Base-by-base conservation (phyloP, 805 yeast species). In the Ogataea saltuana region DNA sequence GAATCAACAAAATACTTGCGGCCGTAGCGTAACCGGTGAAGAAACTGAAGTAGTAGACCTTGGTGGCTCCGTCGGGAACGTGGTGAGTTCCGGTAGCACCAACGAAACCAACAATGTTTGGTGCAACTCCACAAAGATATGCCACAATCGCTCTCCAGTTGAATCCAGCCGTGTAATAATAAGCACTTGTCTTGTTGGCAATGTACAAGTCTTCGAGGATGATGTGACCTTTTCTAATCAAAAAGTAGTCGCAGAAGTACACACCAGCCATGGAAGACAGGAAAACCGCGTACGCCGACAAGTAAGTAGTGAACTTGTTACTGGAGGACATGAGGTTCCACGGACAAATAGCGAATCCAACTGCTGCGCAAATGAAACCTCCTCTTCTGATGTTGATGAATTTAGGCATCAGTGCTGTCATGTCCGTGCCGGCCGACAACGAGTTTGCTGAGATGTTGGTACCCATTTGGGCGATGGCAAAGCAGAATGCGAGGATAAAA, bases 131-230 rank as follows among this genome's bases (percentile, higher is more conserved):
- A 52, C 82, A 73, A 51, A 88, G 61, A 61, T 88, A 88, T 1
- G 96, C 93, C 23, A 73, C 78, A 52, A 78, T 81, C 2, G 91
- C 96, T 61, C 95, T 74, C 93, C 95, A 86, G 60, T 88, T 87
- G 63, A 78, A 54, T 29, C 96, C 96, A 22, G 56, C 65, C 55
- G 76, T 74, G 66, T 77, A 88, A 66, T 74, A 75, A 67, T 88
- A 89, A 6, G 72, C 59, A 23, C 68, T 66, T 4, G 65, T 61
- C 12, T 62, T 64, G 51, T 59, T 55, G 31, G 72, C 76, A 19
- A 75, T 54, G 66, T 83, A 89, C 50, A 89, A 68, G 55, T 86
- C 90, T 44, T 72, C 71, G 27, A 87, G 63, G 42, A 74, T 69
- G 50, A 88, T 58, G 58, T 72, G 72, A 29, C 96, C 96, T 58